A percentile compares a stretch with the other conserved stretches of the same genome.
These are phyloP conservation scores for Penicillium coprophilum DNA, from an alignment of 495 filamentous ascomycete species.

Conservation along the genomic window DNA sequence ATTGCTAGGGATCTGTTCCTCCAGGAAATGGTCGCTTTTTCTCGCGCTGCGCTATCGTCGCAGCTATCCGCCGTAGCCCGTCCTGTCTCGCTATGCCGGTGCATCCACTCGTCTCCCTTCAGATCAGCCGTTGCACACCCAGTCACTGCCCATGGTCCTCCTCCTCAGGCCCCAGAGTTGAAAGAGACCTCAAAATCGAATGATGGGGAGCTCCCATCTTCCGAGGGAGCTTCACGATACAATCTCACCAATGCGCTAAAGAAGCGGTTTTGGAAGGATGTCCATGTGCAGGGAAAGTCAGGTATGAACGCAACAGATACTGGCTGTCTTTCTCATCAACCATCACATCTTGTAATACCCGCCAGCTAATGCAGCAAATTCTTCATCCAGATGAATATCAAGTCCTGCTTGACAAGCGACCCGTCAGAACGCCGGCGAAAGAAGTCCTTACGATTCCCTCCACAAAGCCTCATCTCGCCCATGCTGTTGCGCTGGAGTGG, in stretches of 20 bases:
- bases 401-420: conserved; percentile 75
- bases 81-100: conserved; percentile 28
- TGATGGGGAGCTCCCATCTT: conserved; percentile 51
- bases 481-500: conserved; percentile 88
- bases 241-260: conserved; percentile 51
- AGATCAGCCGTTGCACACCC: conserved; percentile 60
- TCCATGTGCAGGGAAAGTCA: conserved; percentile 56
- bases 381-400: conserved; percentile 58
- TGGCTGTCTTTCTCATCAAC: neutral
- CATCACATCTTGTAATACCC: neutral
- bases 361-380: conserved; percentile 1
- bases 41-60: conserved; percentile 25
- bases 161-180: conserved; percentile 69
- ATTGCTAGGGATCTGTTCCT: neutral
- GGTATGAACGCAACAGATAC: conserved; percentile 42
- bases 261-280: conserved; percentile 84
- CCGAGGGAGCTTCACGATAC: conserved; percentile 39
- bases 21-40: conserved; percentile 22
- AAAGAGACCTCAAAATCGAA: conserved; percentile 52
- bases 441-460: conserved; percentile 67
- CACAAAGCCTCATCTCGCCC: conserved; percentile 78
- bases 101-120: conserved; percentile 54
- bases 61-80: conserved; percentile 21
- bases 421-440: conserved; percentile 76
- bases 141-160: conserved; percentile 78